Base-by-base conservation (phyloP, 306 rosid genomes). In the Myrica gale region DNA sequence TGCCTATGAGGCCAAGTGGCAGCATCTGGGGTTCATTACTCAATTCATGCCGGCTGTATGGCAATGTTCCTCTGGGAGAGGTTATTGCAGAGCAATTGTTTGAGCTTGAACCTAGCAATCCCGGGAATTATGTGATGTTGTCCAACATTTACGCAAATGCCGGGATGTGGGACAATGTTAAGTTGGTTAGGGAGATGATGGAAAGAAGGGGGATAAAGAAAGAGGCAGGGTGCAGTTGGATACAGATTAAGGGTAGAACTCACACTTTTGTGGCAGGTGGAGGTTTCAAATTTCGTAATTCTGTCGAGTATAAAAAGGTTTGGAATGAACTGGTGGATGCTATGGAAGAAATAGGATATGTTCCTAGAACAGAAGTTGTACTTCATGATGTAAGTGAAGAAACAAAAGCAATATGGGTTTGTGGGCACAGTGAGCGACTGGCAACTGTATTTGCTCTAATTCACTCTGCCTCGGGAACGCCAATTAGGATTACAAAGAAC, bases 1-100 rank as follows among this genome's bases (percentile, higher is more conserved):
- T 89, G 86, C 89, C 90, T n/a, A 79, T 89, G 90, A 85, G 74
- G 65, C 89, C 89, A 3, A 80, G 82, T 74, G 85, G 87, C 16
- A 84, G 89, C 84, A 78, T 86, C 67, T 84, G 87, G 87, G 92
- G 90, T 9, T 88, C 90, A 32, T 74, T 89, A 79, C 84, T 89
- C 42, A 89, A 86, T 74, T 84, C 90, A 13, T 86, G 89, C 74
- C 54, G 81, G 47, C 85, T 86, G 23, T 45, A 82, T 26, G 79
- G 93, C 12, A 69, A 89, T 51, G 87, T 87, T 79, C 39, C 50
- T 68, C 82, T 82, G 0, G 90, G 84, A 1, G 85, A 86, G 80
- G 54, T 47, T 51, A 83, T 84, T 51, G 87, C 84, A 1, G 63
- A 56, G 74, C 43, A 65, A 65, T 82, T 89, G 80, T 84, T 80